phyloP scores from a whole-genome alignment of 306 rosid genomes.

The Gynostemma pentaphyllum region DNA sequence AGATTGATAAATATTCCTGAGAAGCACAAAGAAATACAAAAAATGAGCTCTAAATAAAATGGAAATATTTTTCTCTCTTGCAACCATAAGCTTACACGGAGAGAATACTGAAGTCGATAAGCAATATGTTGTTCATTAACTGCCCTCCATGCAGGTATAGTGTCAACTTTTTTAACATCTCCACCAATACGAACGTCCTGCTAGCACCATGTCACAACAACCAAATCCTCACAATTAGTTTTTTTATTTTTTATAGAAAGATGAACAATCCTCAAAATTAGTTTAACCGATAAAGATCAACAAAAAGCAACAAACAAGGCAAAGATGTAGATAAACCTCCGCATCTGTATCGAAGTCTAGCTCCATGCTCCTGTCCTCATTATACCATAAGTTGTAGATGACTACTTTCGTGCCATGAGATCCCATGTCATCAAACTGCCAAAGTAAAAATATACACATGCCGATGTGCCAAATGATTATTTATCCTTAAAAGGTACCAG shows the following conservation, averaged over 20 bases:
- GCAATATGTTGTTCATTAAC: conserved; percentile 72
- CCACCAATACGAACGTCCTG: conserved; percentile 76
- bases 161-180: conserved; percentile 31
- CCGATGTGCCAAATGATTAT: not conserved
- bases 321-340: conserved; percentile 30
- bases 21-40: conserved; percentile 18
- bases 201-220: conserved; percentile 20
- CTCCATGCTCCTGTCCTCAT: conserved; percentile 55
- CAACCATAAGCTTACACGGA: conserved; percentile 50
- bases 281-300: not conserved
- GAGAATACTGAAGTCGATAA: conserved; percentile 49
- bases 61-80: not conserved
- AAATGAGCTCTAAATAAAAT: not conserved
- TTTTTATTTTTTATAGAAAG: no score
- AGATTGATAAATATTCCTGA: conserved; percentile 82
- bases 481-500: not conserved
- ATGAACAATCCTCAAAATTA: not conserved
- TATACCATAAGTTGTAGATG: conserved; percentile 76
- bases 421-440: conserved; percentile 77
- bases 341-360: conserved; percentile 60
- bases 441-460: conserved; percentile 8
- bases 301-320: conserved; percentile 2
- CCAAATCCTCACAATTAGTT: not conserved
- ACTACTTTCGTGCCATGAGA: conserved; percentile 83
- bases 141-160: conserved; percentile 16